Evolutionary conservation across 495 filamentous ascomycete species (phyloP), one percentile per base, ranked within the genome.

Genomic region (Lasiosphaeria ovina): DNA sequence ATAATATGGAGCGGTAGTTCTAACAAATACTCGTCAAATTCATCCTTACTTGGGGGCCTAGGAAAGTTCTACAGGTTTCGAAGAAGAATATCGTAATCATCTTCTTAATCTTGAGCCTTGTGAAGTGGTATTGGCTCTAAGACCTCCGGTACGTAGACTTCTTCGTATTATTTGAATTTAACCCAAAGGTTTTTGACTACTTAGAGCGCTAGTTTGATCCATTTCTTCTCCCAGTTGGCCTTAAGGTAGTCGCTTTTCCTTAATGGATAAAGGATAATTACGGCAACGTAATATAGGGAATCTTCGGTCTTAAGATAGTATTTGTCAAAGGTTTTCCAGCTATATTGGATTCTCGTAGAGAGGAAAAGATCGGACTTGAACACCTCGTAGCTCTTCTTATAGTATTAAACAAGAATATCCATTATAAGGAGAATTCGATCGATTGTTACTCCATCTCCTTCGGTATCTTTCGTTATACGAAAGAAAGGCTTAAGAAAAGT

Each of bases 241-340:
- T 54, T 54, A 2, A 24, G 24, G 24, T 24, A 24, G 1, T 24
- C 51, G 51, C 51, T 35, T 14, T 54, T 54, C 35, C 51, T 35
- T 54, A 14, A 54, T 10, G 31, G 51, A 38, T 54, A 3, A 35
- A 54, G 34, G 8, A 54, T 0, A 3, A 54, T 54, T 6, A 3
- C 51, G 35, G 51, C 51, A 2, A 54, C 3, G 10, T 54, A 54
- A 54, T 54, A 54, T 38, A 24, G 51, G 31, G 32, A 54, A 14
- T 54, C 51, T 9, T 54, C 31, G 51, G 51, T 36, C n/a, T 54
- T 54, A 3, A 54, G 51, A 54, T 54, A 54, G 35, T 54, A 54
- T 54, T 54, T 54, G 3, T 54, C 31, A 3, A 54, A 54, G 24
- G 51, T 14, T 3, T 36, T 38, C 51, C 51, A 54, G 51, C 51